Percentiles rank a stretch among this genome's conserved stretches.
phyloP scores from a whole-genome alignment of 2,329 filamentous ascomycete species.

The Aspergillus aculeatinus region DNA sequence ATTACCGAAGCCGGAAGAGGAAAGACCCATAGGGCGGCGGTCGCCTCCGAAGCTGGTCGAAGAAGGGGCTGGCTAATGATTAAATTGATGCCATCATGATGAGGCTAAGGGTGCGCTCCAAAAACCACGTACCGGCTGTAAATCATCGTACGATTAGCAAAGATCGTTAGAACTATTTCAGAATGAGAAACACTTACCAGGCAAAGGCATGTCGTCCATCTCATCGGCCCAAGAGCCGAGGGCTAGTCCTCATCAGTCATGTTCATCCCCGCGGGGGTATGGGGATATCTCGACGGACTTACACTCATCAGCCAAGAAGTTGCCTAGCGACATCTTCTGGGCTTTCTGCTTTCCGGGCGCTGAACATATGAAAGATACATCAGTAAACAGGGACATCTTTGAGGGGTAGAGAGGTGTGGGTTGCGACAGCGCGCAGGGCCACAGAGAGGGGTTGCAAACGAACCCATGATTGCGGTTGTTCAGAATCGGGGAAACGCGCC shows the following conservation, averaged over 20 bases:
- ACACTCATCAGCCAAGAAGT: constrained; percentile 93
- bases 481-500: constrained; percentile 40
- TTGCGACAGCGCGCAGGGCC: constrained; percentile 7
- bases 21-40: constrained; percentile 49
- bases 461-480: constrained; percentile 61
- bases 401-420: constrained; percentile 10
- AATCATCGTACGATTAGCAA: constrained; percentile 9
- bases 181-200: constrained; percentile 57
- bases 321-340: constrained; percentile 96
- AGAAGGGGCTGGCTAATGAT: constrained; percentile 37
- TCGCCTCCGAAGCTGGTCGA: constrained; percentile 51
- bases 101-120: constrained; percentile 1
- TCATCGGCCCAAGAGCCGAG: constrained; percentile 98
- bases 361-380: constrained; percentile 47
- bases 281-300: constrained; percentile 45
- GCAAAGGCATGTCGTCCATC: constrained; percentile 80
- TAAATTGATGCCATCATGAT: constrained; percentile 17
- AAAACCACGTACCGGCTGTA: constrained; percentile 33
- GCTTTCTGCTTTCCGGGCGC: constrained; percentile 90
- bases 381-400: constrained; percentile 39
- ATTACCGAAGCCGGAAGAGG: constrained; percentile 36
- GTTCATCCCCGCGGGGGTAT: constrained; percentile 18
- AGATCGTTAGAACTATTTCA: background rate
- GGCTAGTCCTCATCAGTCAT: constrained; percentile 49
- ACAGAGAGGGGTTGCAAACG: constrained; percentile 26